Conservation (phyloP, 2,329 filamentous ascomycete species). For the Uncinocarpus reesii region DNA sequence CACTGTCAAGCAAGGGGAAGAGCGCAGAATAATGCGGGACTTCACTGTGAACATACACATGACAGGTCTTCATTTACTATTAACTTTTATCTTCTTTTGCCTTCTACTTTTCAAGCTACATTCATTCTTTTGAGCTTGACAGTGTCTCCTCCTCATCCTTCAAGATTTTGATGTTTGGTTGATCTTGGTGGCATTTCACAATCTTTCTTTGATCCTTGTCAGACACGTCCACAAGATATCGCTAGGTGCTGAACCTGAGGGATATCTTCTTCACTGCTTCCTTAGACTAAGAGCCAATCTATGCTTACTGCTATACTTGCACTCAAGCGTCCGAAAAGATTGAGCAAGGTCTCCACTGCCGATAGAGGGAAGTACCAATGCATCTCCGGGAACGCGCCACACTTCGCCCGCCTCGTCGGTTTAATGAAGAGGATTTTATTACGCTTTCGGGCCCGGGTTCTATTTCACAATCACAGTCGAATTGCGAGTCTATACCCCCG, state of each 20-base stretch:
- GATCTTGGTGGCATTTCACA: background rate
- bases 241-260: background rate
- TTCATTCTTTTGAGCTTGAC: background rate
- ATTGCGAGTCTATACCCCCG: conserved; percentile 7
- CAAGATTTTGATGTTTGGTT: background rate
- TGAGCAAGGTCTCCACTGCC: background rate
- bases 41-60: background rate
- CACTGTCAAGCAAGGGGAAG: background rate
- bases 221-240: background rate
- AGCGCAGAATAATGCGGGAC: background rate
- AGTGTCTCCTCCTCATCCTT: background rate
- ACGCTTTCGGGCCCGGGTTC: conserved; percentile 16
- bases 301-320: background rate
- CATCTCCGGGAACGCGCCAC: conserved; percentile 7
- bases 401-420: conserved; percentile 10
- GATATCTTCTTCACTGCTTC: background rate
- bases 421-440: conserved; percentile 8
- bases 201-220: background rate
- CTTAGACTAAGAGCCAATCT: background rate
- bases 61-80: background rate
- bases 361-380: conserved; percentile 1
- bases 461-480: conserved; percentile 16
- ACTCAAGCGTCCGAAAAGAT: background rate
- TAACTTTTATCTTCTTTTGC: background rate
- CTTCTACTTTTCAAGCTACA: background rate